Conservation (phyloP, 1,139 yeast genomes). For the Yueomyces sp. region DNA sequence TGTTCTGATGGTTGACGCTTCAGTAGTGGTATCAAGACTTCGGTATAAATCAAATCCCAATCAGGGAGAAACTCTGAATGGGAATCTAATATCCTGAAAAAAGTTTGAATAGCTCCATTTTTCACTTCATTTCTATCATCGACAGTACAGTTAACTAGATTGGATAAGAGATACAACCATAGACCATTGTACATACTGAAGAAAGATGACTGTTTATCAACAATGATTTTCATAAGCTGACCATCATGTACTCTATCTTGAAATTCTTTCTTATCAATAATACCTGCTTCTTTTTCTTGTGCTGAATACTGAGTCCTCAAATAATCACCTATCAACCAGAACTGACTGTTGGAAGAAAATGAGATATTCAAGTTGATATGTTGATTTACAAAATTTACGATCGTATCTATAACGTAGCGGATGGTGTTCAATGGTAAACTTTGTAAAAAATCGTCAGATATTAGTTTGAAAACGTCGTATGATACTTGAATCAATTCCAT, state of each 20-base stretch:
- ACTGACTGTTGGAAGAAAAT: constrained; percentile 80
- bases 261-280: constrained; percentile 3
- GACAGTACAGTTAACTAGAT: constrained; percentile 47
- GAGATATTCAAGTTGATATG: constrained; percentile 67
- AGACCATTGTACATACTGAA: constrained; percentile 24
- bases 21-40: constrained; percentile 36
- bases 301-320: constrained; percentile 28
- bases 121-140: constrained; percentile 70
- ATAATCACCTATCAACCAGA: constrained; percentile 82
- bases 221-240: constrained; percentile 7
- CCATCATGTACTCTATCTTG: constrained; percentile 4
- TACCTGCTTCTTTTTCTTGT: constrained; percentile 2
- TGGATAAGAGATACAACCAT: constrained; percentile 54
- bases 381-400: constrained; percentile 62
- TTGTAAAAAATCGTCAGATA: constrained; percentile 72
- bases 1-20: constrained; percentile 13
- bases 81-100: constrained; percentile 72
- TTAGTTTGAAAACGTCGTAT: constrained; percentile 68
- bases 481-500: constrained; percentile 42
- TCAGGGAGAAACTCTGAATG: constrained; percentile 49
- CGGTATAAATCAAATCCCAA: constrained; percentile 43
- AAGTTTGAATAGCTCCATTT: constrained; percentile 80
- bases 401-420: constrained; percentile 53
- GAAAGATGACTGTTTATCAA: constrained; percentile 5
- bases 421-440: constrained; percentile 54